Base-by-base conservation (phyloP, 2,329 filamentous ascomycete genomes). In the Fusarium siculi region DNA sequence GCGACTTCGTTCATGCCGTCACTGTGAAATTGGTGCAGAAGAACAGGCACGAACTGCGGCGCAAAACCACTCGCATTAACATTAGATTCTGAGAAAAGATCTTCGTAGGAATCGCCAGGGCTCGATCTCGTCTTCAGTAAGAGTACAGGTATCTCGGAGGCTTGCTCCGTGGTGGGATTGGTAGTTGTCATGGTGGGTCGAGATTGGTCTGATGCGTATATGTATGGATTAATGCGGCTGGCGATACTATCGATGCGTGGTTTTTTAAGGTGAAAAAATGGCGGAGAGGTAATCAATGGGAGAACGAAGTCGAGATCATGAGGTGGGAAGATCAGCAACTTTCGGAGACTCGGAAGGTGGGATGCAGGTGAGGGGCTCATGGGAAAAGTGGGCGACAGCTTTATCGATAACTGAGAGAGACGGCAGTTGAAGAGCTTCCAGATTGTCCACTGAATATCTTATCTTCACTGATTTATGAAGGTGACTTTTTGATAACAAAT, bases 71-170 rank as follows among this genome's bases (percentile, higher is more conserved):
- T 78, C 58, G 81, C 84, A 52, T 80, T 67, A 36, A 62, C 32
- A 5, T 80, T 53, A 83, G 78, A 42, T 79, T 79, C 46, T 25
- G 85, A 84, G 78, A 95, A 92, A 49, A 91, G 85, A 53, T 93
- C 90, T 74, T 93, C 87, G 79, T 96, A 96, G 14, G 88, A 87
- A 79, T 96, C 93, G 49, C 84, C 86, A 0, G 93, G 93, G 1
- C 83, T 85, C 0, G 93, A 96, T 77, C 88, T 92, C 6, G 93
- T 96, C 82, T 96, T 96, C 61, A 96, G 87, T 2, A 96, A 86
- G 28, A 96, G 84, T 28, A 96, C 82, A 3, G 93, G 81, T 42
- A 80, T 74, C 36, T 72, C 64, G 32, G 68, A 56, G 43, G 64
- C 30, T 70, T 72, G 70, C 59, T 47, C 72, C 47, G 59, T 46